Base-by-base conservation (phyloP, 192 early-diverging fungal species). In the Podila horticola region DNA sequence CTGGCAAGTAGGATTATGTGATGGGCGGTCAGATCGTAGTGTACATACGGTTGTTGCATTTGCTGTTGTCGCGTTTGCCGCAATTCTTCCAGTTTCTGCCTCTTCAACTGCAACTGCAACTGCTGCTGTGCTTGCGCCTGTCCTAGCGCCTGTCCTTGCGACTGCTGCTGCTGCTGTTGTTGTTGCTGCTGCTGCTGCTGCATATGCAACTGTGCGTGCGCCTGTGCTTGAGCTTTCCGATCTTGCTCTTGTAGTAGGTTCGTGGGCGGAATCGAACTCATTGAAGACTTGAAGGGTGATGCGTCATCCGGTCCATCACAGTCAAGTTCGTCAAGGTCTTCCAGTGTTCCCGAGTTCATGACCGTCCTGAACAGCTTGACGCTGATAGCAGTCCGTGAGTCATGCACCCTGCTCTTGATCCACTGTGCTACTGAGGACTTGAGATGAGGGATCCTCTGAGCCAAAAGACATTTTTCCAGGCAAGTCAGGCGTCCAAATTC, bases 381-480 rank as follows among this genome's bases (percentile, higher is more conserved):
- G 48, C 72, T 65, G 19, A 38, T 67, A 10, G 76, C 59, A 0
- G 71, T 65, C 22, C 71, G 71, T 19, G 65, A 63, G 38, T 64
- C 71, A 34, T 24, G 62, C 0, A 64, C 61, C 28, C 65, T 41
- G 51, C 69, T 74, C 29, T 67, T 55, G 57, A 87, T 83, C 45
- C 64, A 74, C n/a, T 71, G 69, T 9, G 79, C 45, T 5, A 87
- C 72, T 4, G 73, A 65, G 17, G 64, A 20, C 19, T 69, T 36
- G 5, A 76, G 34, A 20, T 29, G 48, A 13, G 82, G 76, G n/a
- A 82, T 64, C 0, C 71, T 50, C 10, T 77, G 84, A 3, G 84
- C 83, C 10, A 88, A 51, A 15, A 88, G 74, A 17, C 82, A 84
- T 57, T 84, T 84, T 52, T 88, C 87, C 50, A 82, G 22, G n/a